phyloP scores from a whole-genome alignment of 768 basidiomycete species.

The Gelatoporia subvermispora region DNA sequence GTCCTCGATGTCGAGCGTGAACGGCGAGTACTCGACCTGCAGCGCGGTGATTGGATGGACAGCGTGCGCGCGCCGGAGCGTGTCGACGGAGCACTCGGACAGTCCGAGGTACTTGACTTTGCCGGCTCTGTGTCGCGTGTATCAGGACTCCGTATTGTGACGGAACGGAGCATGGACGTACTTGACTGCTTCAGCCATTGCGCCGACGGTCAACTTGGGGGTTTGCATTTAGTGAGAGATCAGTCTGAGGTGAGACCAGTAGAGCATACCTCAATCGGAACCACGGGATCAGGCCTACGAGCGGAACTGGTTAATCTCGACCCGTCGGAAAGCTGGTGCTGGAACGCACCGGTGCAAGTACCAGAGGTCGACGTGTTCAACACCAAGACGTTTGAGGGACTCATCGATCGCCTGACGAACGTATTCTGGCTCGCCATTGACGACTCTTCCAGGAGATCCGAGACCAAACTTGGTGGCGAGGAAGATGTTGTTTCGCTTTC shows the following conservation, averaged over 20 bases:
- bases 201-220: conserved; percentile 12
- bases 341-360: conserved; percentile 31
- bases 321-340: conserved; percentile 10
- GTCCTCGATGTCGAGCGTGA: conserved; percentile 41
- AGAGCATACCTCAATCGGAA: conserved; percentile 15
- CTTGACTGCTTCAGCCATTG: conserved; percentile 25
- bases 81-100: conserved; percentile 24
- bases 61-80: conserved; percentile 27
- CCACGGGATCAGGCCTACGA: conserved; percentile 14
- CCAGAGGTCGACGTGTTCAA: conserved; percentile 34
- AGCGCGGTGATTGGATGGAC: conserved; percentile 41
- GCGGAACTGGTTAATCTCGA: conserved; percentile 26
- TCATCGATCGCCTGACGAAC: conserved; percentile 31
- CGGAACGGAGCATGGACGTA: background rate
- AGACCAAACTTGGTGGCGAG: conserved; percentile 57
- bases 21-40: conserved; percentile 42
- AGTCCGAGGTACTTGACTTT: conserved; percentile 24
- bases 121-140: conserved; percentile 17
- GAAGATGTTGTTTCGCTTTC: conserved; percentile 49
- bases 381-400: conserved; percentile 34
- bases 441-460: conserved; percentile 11
- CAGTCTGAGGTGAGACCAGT: background rate
- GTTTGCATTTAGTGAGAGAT: no score
- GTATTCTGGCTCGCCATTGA: conserved; percentile 38
- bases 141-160: background rate